Evolutionary conservation across 768 basidiomycete species (phyloP).

Genomic region (Dentipellis sp.): DNA sequence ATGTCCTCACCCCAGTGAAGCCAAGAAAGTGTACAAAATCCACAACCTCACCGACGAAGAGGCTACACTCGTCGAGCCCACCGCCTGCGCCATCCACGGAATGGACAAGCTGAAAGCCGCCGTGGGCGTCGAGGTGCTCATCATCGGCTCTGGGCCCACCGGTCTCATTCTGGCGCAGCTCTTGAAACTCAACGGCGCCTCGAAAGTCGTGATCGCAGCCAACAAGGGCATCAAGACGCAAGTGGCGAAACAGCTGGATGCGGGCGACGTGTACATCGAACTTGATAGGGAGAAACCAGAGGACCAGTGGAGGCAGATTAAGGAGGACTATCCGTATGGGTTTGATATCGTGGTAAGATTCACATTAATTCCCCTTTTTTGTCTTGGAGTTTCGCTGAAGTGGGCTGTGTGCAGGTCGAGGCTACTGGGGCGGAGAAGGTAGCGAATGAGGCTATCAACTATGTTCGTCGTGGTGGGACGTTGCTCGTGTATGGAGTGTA

Average conservation of each 20-base stretch:
- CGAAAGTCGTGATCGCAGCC: constrained; percentile 72
- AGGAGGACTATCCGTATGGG: constrained; percentile 75
- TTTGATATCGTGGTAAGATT: constrained; percentile 65
- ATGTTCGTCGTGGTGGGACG: constrained; percentile 78
- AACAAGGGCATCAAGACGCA: constrained; percentile 91
- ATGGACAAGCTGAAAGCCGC: constrained; percentile 33
- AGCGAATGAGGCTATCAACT: constrained; percentile 81
- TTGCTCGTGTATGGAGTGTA: constrained; percentile 90
- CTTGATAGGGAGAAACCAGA: constrained; percentile 69
- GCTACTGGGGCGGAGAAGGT: constrained; percentile 80
- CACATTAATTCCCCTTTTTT: background rate
- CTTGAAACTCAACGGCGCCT: constrained; percentile 79
- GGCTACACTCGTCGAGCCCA: constrained; percentile 81
- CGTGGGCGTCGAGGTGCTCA: constrained; percentile 30
- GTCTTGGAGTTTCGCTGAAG: background rate
- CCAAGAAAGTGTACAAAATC: constrained; percentile 70
- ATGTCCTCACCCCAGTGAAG: constrained; percentile 38
- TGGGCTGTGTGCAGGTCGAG: constrained; percentile 29
- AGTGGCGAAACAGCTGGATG: constrained; percentile 69
- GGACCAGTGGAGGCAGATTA: constrained; percentile 73
- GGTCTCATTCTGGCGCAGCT: constrained; percentile 23
- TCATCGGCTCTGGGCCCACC: constrained; percentile 26
- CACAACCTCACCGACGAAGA: constrained; percentile 84
- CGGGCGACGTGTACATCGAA: constrained; percentile 80
- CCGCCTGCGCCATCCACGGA: constrained; percentile 57